Percentiles rank a stretch among this genome's conserved stretches.
These are phyloP conservation scores for Aspergillus vadensis DNA, from an alignment of 2,329 filamentous ascomycete genomes.

Conservation along the genomic window DNA sequence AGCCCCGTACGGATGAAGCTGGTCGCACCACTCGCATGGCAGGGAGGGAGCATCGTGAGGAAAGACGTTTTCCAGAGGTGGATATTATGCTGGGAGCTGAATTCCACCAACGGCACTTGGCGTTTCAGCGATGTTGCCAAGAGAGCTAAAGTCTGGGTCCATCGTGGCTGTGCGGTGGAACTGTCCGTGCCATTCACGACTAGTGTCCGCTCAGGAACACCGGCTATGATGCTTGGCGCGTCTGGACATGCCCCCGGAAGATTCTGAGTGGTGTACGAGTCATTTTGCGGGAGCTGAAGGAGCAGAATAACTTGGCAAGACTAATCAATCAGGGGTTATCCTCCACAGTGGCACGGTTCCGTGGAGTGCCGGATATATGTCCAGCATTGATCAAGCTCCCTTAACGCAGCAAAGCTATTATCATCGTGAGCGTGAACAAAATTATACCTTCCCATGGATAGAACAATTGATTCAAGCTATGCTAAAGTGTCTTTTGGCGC, in stretches of 20 bases:
- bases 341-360: too few species aligned
- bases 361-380: too few species aligned
- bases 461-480: too few species aligned
- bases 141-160: conserved; percentile 5
- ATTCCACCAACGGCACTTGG: conserved; percentile 15
- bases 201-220: background rate
- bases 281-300: too few species aligned
- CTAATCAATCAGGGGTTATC: too few species aligned
- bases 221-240: background rate
- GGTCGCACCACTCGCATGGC: background rate
- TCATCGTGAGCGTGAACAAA: too few species aligned
- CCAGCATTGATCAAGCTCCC: too few species aligned
- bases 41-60: background rate
- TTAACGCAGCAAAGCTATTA: too few species aligned
- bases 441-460: too few species aligned
- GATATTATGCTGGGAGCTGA: conserved; percentile 8
- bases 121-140: conserved; percentile 18
- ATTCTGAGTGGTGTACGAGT: too few species aligned
- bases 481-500: too few species aligned
- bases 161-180: conserved; percentile 8
- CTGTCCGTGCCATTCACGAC: background rate
- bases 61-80: background rate
- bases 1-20: background rate
- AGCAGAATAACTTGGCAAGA: too few species aligned
- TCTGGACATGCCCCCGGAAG: background rate